Evolutionary conservation across 2,329 filamentous ascomycete species (phyloP).

Genomic region (Cladorrhinum sp.): DNA sequence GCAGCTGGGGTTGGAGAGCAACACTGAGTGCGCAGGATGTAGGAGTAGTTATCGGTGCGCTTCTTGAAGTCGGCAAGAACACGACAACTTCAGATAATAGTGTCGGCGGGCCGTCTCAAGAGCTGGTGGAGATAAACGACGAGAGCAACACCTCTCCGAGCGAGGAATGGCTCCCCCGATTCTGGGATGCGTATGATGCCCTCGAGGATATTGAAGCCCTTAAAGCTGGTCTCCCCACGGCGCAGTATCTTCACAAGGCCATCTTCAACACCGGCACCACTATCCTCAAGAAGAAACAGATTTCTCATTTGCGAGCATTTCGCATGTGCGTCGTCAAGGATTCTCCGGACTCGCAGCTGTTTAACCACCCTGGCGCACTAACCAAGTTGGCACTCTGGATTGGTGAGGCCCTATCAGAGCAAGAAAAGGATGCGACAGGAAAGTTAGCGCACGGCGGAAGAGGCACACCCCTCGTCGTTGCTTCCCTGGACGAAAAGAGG

Average conservation of each 20-base stretch:
- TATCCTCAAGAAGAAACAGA: constrained; percentile 88
- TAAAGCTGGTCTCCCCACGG: constrained; percentile 72
- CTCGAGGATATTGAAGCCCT: constrained; percentile 72
- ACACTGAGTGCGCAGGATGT: constrained; percentile 92
- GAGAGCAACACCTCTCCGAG: constrained; percentile 49
- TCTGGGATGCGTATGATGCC: constrained; percentile 71
- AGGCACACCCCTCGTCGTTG: constrained; percentile 84
- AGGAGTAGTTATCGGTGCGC: constrained; percentile 84
- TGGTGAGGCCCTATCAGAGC: constrained; percentile 84
- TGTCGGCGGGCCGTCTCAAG: constrained; percentile 34
- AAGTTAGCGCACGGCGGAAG: constrained; percentile 65
- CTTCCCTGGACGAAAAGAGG: constrained; percentile 80
- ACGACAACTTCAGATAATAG: constrained; percentile 35
- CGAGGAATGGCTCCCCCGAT: constrained; percentile 64
- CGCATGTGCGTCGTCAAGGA: constrained; percentile 96
- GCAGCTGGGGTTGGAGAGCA: constrained; percentile 96
- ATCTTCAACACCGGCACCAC: constrained; percentile 91
- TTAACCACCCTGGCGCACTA: constrained; percentile 87
- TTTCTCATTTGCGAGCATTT: constrained; percentile 87
- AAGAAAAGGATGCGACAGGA: constrained; percentile 75
- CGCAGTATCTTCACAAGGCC: constrained; percentile 84
- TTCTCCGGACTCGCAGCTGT: constrained; percentile 84
- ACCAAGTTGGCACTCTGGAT: constrained; percentile 95
- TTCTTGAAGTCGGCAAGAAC: constrained; percentile 82
- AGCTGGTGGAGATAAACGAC: constrained; percentile 36